phyloP scores from a whole-genome alignment of 2,329 filamentous ascomycete species.

The Curvularia hawaiiensis region DNA sequence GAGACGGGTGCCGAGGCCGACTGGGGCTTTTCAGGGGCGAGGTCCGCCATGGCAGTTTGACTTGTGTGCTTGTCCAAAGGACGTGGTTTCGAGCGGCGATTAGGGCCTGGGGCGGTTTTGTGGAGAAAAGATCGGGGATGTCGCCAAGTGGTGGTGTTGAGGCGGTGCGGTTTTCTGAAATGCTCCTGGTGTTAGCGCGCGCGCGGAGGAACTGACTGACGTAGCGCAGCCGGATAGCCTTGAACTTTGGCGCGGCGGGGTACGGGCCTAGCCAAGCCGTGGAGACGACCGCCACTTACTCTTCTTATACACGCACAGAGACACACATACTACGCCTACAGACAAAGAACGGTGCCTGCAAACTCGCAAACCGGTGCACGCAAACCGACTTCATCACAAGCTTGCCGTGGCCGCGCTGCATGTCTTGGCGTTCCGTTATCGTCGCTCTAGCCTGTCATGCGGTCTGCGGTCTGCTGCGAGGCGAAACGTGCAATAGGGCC shows the following conservation, averaged over 20 bases:
- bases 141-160: constrained; percentile 17
- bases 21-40: constrained; percentile 34
- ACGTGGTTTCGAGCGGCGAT: constrained; percentile 1
- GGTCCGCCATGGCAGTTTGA: constrained; percentile 37
- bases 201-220: constrained; percentile 28
- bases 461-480: constrained; percentile 22
- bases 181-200: constrained; percentile 13
- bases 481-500: constrained; percentile 30
- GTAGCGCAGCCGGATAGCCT: constrained; percentile 32
- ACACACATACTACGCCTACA: background rate
- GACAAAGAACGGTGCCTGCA: too few relatives aligned
- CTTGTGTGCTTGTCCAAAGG: background rate
- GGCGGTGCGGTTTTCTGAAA: constrained; percentile 20
- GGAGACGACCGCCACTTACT: background rate
- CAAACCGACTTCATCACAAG: background rate
- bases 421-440: constrained; percentile 30
- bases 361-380: background rate
- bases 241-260: constrained; percentile 10
- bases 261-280: constrained; percentile 1
- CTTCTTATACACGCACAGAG: background rate
- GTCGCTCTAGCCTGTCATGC: constrained; percentile 20
- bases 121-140: constrained; percentile 13
- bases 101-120: background rate
- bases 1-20: constrained; percentile 37
- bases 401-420: constrained; percentile 14